A percentile compares a stretch with the other conserved stretches of the same genome.
These are phyloP conservation scores for Metroxylon sagu DNA, from an alignment of 176 grass and related monocot genomes.

Conservation along the genomic window DNA sequence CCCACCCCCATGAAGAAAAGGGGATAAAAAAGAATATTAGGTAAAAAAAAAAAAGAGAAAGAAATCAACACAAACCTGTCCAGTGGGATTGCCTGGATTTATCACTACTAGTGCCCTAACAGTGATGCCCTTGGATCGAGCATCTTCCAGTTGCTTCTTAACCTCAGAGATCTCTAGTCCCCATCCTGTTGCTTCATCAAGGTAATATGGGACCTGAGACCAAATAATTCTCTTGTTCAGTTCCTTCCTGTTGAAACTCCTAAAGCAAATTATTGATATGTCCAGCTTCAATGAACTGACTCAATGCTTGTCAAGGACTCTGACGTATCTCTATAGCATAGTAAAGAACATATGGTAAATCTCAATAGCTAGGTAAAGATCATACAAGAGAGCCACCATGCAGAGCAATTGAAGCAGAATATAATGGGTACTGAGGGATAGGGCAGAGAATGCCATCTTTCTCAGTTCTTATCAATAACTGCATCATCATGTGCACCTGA, in stretches of 20 bases:
- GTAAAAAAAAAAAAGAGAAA: background rate
- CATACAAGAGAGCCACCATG: slow-evolving; percentile 97
- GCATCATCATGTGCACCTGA: slow-evolving; percentile 99
- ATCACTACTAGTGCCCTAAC: slow-evolving; percentile 80
- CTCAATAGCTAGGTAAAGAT: slow-evolving; percentile 9
- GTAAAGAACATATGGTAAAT: background rate
- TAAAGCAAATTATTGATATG: too few relatives aligned
- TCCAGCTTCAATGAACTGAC: too few relatives aligned
- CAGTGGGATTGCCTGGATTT: slow-evolving; percentile 96
- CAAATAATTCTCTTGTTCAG: slow-evolving; percentile 23
- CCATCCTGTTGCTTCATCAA: slow-evolving; percentile 71
- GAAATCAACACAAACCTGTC: slow-evolving; percentile 45
- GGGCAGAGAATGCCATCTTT: slow-evolving; percentile 96
- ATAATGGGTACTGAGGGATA: slow-evolving; percentile 90
- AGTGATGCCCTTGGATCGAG: slow-evolving; percentile 82
- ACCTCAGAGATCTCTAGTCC: slow-evolving; percentile 71
- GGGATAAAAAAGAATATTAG: too few relatives aligned
- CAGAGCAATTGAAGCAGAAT: slow-evolving; percentile 92
- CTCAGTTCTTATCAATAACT: slow-evolving; percentile 82
- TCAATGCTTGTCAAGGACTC: background rate
- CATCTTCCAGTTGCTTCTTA: slow-evolving; percentile 72
- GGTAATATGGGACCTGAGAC: slow-evolving; percentile 82
- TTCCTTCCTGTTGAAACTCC: background rate
- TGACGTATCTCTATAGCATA: background rate
- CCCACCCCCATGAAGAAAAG: too few relatives aligned